Evolutionary conservation across 2,329 filamentous ascomycete genomes (phyloP).

Genomic region (Hymenoscyphus infarciens): DNA sequence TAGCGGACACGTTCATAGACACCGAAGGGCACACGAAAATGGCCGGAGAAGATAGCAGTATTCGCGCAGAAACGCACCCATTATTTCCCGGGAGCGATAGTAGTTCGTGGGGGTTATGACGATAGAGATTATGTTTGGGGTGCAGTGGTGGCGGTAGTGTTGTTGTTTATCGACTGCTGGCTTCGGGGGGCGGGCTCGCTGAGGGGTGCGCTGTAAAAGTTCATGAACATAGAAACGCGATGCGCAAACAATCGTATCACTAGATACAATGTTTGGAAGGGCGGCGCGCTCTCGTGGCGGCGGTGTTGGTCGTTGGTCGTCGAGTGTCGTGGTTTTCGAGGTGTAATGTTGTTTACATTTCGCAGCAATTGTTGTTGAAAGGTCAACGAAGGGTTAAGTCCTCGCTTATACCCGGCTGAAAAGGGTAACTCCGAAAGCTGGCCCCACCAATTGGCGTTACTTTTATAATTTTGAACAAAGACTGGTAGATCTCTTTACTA

Average conservation of each 20-base stretch:
- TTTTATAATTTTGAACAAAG: neutral
- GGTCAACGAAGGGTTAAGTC: conserved; percentile 1
- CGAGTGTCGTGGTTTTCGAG: conserved; percentile 13
- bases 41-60: neutral
- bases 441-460: neutral
- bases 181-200: neutral
- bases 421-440: neutral
- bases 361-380: conserved; percentile 6
- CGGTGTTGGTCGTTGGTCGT: conserved; percentile 11
- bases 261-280: conserved; percentile 5
- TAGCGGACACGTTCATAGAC: conserved; percentile 16
- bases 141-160: conserved; percentile 24
- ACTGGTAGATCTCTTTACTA: neutral
- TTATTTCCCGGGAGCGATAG: conserved; percentile 20
- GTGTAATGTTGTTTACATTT: conserved; percentile 14
- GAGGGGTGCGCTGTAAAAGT: neutral
- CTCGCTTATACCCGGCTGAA: neutral
- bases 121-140: conserved; percentile 12
- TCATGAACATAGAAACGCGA: conserved; percentile 8
- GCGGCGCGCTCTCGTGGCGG: conserved; percentile 8
- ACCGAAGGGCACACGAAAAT: neutral
- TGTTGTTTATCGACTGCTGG: conserved; percentile 24
- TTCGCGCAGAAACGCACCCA: conserved; percentile 28
- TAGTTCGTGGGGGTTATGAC: conserved; percentile 11
- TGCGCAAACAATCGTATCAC: conserved; percentile 11